A percentile compares a stretch with the other conserved stretches of the same genome.
These are phyloP conservation scores for Amylocarpus encephaloides DNA, from an alignment of 2,329 filamentous ascomycete genomes.

Conservation along the genomic window DNA sequence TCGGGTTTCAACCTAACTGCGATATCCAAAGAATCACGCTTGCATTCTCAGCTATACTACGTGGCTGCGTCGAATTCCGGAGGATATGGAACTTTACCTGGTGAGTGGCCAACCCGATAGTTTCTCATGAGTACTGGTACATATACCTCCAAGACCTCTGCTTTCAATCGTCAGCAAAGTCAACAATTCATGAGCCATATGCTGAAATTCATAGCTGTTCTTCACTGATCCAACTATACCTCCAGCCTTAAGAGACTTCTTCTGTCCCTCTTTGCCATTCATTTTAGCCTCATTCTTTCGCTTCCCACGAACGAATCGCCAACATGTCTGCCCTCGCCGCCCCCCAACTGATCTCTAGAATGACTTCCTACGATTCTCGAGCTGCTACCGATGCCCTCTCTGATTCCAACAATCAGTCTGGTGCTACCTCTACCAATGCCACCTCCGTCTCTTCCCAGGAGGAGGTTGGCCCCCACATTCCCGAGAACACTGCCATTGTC, in stretches of 20 bases:
- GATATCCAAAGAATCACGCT: background rate
- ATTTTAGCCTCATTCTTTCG: background rate
- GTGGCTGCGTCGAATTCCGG: conserved; percentile 1
- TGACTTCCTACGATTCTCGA: background rate
- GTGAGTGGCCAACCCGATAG: background rate
- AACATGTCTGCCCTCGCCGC: background rate
- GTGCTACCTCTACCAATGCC: background rate
- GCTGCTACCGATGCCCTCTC: background rate
- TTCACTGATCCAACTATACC: conserved; percentile 2
- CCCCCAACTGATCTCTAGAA: background rate
- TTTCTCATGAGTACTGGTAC: background rate
- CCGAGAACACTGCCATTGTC: conserved; percentile 2
- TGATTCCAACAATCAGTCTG: background rate
- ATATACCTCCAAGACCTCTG: background rate
- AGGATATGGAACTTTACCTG: background rate
- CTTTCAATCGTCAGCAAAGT: background rate
- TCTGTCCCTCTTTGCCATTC: conserved; percentile 1
- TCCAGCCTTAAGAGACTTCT: background rate
- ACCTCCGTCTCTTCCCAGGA: conserved; percentile 4
- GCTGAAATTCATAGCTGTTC: conserved; percentile 3
- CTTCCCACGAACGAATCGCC: background rate
- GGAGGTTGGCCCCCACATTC: conserved; percentile 1
- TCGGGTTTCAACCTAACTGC: background rate
- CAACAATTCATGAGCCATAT: background rate
- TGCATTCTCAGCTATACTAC: background rate